Base-by-base conservation (phyloP, 441 rosid genomes). In the Eruca vesicaria region DNA sequence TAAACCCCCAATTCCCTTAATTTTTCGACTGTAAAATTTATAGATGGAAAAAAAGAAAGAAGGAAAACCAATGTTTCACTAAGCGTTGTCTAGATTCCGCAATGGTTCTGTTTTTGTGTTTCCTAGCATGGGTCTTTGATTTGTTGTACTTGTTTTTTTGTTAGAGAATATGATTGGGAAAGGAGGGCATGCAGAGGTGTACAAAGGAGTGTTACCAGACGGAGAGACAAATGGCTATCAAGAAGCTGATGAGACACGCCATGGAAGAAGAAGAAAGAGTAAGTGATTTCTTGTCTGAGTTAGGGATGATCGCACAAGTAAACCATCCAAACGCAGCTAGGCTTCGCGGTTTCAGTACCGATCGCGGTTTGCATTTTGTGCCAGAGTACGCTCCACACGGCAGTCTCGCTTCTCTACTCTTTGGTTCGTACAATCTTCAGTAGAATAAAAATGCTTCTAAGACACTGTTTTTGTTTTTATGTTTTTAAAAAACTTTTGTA, bases 261-360 rank as follows among this genome's bases (percentile, higher is more conserved):
- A 87, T 83, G 80, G 84, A 84, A 4, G 85, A 83, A 56, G 90
- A 84, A 73, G 84, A 81, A 3, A 73, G 85, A 67, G 79, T 79
- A 2, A 82, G 85, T 0, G 93, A 90, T 79, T 94, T 92, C 85
- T 80, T 94, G 29, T 82, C 96, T 1, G 98, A 94, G 80, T 89
- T 94, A 2, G 98, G 97, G 63, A 92, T 94, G 12, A 87, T 94
- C n/a, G n/a, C n/a, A n/a, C n/a, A n/a, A n/a, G n/a, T n/a, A n/a
- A n/a, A n/a, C n/a, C n/a, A n/a, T n/a, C n/a, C n/a, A n/a, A n/a
- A n/a, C n/a, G n/a, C n/a, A n/a, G n/a, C n/a, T n/a, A n/a, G n/a
- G n/a, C n/a, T n/a, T n/a, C n/a, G n/a, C n/a, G n/a, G n/a, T n/a
- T n/a, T n/a, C n/a, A n/a, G n/a, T n/a, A n/a, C n/a, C 16, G 97